Base-by-base conservation (phyloP, 2,329 filamentous ascomycete genomes). In the Microthyrium microscopicum region DNA sequence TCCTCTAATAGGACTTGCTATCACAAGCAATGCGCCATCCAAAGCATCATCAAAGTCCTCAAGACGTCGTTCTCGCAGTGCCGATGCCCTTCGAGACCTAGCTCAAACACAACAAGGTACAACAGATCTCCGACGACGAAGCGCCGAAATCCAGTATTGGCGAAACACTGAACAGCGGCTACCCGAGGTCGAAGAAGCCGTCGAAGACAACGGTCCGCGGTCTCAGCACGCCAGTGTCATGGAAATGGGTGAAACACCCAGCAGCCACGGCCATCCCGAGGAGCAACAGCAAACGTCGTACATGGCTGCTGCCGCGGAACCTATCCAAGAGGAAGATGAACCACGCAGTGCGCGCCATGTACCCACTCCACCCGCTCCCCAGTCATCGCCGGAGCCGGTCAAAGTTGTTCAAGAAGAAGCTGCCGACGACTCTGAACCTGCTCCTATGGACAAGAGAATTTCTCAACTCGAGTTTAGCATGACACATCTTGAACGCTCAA, bases 101-200 rank as follows among this genome's bases (percentile, higher is more conserved):
- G 28, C 34, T 3, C 26, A 19, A 13, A 17, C 13, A 15, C 28
- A 35, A 18, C 24, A 13, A 5, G 17, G 20, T 13, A 8, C 13
- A 5, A 21, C 24, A n/a, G n/a, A 26, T 13, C n/a, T 26, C 12
- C 20, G 36, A 26, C 16, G 32, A 15, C 22, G 25, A 9, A 38
- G 36, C 15, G 29, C 31, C 5, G 36, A 38, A 21, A 38, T 38
- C 29, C 22, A 29, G 28, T 34, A 33, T 20, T 37, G 35, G 35
- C 29, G 35, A 25, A 12, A 9, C 22, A 25, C 9, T 25, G 9
- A 9, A 25, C 22, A 25, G 22, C 22, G 9, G n/a, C n/a, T n/a
- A n/a, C n/a, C n/a, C n/a, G n/a, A n/a, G n/a, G n/a, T n/a, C n/a
- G n/a, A n/a, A n/a, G n/a, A n/a, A n/a, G n/a, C n/a, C n/a, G n/a